Base-by-base conservation (phyloP, 345 rosid species). In the Mallotus nudiflorus region DNA sequence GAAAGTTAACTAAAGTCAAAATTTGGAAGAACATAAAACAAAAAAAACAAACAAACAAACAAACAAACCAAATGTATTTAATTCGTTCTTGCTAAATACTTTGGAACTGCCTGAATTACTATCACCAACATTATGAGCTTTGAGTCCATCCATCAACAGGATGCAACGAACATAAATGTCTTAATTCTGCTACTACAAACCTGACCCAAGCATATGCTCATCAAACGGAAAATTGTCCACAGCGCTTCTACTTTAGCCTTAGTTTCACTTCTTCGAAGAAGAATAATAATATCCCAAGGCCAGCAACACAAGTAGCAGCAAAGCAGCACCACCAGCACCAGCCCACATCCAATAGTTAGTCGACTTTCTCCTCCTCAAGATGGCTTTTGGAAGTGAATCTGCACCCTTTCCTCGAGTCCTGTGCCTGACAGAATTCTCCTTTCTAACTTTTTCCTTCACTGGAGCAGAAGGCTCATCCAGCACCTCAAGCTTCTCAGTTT, bases 301-400 rank as follows among this genome's bases (percentile, higher is more conserved):
- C 18, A 84, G 51, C 56, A 87, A 60, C 72, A 88, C 68, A 46
- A 80, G 88, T 58, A 77, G 77, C 57, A 69, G 61, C 45, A 85
- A 52, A 12, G 87, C 89, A 42, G 86, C 96, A 33, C 90, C 82
- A 42, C 78, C 90, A 25, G 81, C 81, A 46, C 79, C 89, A 25
- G 82, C 92, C 80, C 84, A 89, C 33, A 78, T 33, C 97, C 88
- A 89, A 82, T 92, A 85, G 78, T 88, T 89, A 7, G 81, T 83
- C 3, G 90, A 59, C 82, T 86, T 92, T 78, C 86, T 96, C 73
- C 86, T 83, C 89, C 81, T 90, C 75, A 84, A 73, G 62, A 89
- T 83, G 40, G 87, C 88, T 76, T 86, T 96, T 0, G 98, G 96
- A 66, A 87, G 77, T 0, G 87, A 72, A 45, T 88, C 93, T 2